A percentile compares a stretch with the other conserved stretches of the same genome.
These are phyloP conservation scores for Lachnellula hyalina DNA, from an alignment of 2,329 filamentous ascomycete species.

Conservation along the genomic window DNA sequence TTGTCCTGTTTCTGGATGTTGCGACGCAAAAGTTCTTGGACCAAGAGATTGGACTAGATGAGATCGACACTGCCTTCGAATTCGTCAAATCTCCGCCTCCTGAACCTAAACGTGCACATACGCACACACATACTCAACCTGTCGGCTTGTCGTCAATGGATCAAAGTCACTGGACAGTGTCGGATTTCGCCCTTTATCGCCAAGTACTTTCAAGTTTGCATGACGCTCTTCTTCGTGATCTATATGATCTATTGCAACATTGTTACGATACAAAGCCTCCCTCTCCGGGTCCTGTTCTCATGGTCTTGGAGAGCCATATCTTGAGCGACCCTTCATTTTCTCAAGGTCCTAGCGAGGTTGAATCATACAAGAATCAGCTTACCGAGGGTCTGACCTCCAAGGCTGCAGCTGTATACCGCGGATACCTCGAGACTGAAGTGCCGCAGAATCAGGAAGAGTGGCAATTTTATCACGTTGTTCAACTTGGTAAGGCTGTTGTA, in stretches of 20 bases:
- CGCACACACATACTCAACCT: slow-evolving; percentile 32
- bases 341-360: slow-evolving; percentile 61
- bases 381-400: slow-evolving; percentile 66
- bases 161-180: slow-evolving; percentile 59
- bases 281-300: slow-evolving; percentile 72
- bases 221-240: slow-evolving; percentile 76
- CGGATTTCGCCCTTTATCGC: slow-evolving; percentile 67
- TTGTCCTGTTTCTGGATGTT: slow-evolving; percentile 79
- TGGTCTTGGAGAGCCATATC: slow-evolving; percentile 74
- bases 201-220: slow-evolving; percentile 70
- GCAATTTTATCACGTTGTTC: slow-evolving; percentile 87
- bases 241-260: slow-evolving; percentile 81
- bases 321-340: slow-evolving; percentile 72
- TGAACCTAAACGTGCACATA: slow-evolving; percentile 47
- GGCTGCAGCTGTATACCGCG: slow-evolving; percentile 74
- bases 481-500: slow-evolving; percentile 79
- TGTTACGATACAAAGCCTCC: slow-evolving; percentile 88
- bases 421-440: slow-evolving; percentile 72
- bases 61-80: slow-evolving; percentile 77
- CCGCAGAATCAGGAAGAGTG: slow-evolving; percentile 76
- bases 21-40: slow-evolving; percentile 79
- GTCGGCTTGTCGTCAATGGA: slow-evolving; percentile 50
- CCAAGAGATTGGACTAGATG: slow-evolving; percentile 73
- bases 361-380: slow-evolving; percentile 67
- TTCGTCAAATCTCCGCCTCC: slow-evolving; percentile 68